Percentiles rank a stretch among this genome's conserved stretches.
Evolutionary conservation across 768 basidiomycete genomes (phyloP).

Genomic region (Tulasnella sp.): DNA sequence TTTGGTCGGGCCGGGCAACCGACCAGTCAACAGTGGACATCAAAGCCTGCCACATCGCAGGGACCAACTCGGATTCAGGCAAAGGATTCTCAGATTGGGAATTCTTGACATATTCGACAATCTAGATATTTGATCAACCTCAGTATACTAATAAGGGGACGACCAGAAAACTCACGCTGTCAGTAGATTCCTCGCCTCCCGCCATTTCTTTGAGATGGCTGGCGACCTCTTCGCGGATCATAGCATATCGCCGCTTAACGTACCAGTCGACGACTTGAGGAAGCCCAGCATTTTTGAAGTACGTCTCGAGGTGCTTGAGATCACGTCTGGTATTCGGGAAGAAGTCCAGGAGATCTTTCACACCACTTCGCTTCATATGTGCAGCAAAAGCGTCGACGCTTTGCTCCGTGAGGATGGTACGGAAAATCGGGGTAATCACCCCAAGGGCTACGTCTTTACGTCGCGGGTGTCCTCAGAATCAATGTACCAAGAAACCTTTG

Average conservation of each 20-base stretch:
- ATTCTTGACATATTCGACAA: conserved; percentile 57
- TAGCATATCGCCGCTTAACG: conserved; percentile 75
- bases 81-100: conserved; percentile 71
- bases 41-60: conserved; percentile 86
- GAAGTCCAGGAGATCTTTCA: conserved; percentile 76
- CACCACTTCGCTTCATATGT: conserved; percentile 68
- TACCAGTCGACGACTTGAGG: conserved; percentile 89
- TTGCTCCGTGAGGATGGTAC: conserved; percentile 64
- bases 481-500: background rate
- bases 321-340: conserved; percentile 79
- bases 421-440: conserved; percentile 68
- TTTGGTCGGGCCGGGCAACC: conserved; percentile 77
- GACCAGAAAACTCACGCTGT: conserved; percentile 39
- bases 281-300: conserved; percentile 73
- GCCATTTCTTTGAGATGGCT: conserved; percentile 56
- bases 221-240: conserved; percentile 66
- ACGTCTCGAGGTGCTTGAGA: conserved; percentile 60
- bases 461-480: background rate
- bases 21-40: conserved; percentile 76
- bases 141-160: background rate
- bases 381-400: conserved; percentile 80
- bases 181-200: conserved; percentile 53
- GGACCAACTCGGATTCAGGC: conserved; percentile 70
- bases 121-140: conserved; percentile 33
- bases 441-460: conserved; percentile 63